A percentile compares a stretch with the other conserved stretches of the same genome.
Conservation (phyloP, 495 filamentous ascomycete genomes). For the Aspergillus ostianus region DNA sequence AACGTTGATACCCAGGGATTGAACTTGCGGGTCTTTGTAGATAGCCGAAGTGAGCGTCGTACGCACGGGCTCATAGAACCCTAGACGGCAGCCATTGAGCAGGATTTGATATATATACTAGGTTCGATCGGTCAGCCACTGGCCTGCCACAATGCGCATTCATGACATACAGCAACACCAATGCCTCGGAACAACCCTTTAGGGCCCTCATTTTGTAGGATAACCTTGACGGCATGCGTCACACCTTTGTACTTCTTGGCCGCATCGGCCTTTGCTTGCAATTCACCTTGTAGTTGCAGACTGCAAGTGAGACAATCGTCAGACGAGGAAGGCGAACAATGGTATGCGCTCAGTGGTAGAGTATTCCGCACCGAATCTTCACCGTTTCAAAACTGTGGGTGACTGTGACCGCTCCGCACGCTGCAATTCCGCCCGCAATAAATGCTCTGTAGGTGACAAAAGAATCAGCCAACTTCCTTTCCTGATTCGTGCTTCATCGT, state of each 20-base stretch:
- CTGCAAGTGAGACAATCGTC: slow-evolving; percentile 35
- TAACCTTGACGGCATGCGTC: slow-evolving; percentile 86
- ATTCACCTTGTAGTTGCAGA: slow-evolving; percentile 94
- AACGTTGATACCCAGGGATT: slow-evolving; percentile 88
- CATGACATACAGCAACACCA: slow-evolving; percentile 67
- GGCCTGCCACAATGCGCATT: not conserved
- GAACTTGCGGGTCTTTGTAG: slow-evolving; percentile 67
- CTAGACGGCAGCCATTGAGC: slow-evolving; percentile 92
- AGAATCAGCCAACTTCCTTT: slow-evolving; percentile 14
- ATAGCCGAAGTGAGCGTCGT: slow-evolving; percentile 60
- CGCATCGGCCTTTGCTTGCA: slow-evolving; percentile 80
- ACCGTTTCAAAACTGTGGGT: slow-evolving; percentile 99
- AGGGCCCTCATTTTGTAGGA: slow-evolving; percentile 86
- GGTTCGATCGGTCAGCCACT: slow-evolving; percentile 7
- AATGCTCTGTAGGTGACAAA: slow-evolving; percentile 55
- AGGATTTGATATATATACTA: slow-evolving; percentile 96
- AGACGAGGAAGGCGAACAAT: not conserved
- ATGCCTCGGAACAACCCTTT: slow-evolving; percentile 85
- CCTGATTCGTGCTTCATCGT: not conserved
- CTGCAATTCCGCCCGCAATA: slow-evolving; percentile 92
- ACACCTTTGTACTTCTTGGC: slow-evolving; percentile 89
- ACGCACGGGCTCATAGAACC: slow-evolving; percentile 96
- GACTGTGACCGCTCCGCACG: slow-evolving; percentile 94
- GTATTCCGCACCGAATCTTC: slow-evolving; percentile 77
- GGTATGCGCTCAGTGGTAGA: not conserved